phyloP scores from a whole-genome alignment of 805 yeast species.

The Tetrapisispora phaffii region DNA sequence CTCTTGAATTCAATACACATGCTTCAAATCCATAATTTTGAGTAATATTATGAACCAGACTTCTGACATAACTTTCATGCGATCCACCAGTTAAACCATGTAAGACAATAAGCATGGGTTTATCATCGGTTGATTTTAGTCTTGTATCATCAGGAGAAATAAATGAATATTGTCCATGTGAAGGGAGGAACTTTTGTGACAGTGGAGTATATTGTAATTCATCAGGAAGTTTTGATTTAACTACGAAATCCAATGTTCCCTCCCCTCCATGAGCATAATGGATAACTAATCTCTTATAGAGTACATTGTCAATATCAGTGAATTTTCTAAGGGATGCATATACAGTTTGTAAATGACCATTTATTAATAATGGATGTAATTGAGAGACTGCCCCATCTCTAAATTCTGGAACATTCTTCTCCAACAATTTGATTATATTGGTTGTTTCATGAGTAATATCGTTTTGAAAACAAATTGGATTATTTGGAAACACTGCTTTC shows the following conservation, averaged over 20 bases:
- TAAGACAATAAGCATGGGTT: conserved; percentile 53
- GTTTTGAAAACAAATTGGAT: neutral
- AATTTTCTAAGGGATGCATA: conserved; percentile 45
- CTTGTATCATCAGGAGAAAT: conserved; percentile 34
- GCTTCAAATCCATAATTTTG: conserved; percentile 41
- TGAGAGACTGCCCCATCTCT: conserved; percentile 35
- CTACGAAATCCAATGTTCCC: conserved; percentile 60
- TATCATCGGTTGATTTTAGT: conserved; percentile 28
- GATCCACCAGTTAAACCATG: conserved; percentile 85
- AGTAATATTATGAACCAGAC: conserved; percentile 39
- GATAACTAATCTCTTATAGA: conserved; percentile 53
- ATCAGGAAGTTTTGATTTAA: conserved; percentile 29
- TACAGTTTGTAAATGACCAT: conserved; percentile 63
- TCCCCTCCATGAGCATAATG: conserved; percentile 51
- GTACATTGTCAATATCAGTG: conserved; percentile 39
- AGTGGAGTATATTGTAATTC: conserved; percentile 17
- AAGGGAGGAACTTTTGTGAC: conserved; percentile 32
- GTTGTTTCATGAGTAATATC: neutral
- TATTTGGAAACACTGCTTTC: conserved; percentile 1
- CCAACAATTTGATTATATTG: conserved; percentile 24
- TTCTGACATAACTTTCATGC: conserved; percentile 66
- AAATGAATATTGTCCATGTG: conserved; percentile 14
- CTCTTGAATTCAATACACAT: conserved; percentile 63
- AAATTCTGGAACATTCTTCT: conserved; percentile 36
- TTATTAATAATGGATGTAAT: conserved; percentile 48